These are phyloP conservation scores for Mycena venus DNA, from an alignment of 768 basidiomycete genomes.

Conservation along the genomic window DNA sequence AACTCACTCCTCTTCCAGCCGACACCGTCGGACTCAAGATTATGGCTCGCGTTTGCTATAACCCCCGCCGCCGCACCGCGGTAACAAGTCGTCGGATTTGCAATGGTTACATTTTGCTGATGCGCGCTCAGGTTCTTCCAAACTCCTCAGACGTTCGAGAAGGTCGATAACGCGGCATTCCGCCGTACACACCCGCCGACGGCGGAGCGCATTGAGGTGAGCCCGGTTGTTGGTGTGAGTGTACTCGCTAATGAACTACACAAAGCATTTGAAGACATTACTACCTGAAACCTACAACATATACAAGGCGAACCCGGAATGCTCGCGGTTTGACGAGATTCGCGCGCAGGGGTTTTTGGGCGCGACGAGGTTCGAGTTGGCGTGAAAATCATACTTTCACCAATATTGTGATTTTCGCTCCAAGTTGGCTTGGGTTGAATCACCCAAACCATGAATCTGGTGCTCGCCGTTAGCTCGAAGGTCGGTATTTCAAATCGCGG, in stretches of 20 bases:
- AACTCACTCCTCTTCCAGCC: neutral
- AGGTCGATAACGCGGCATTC: neutral
- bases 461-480: too few species aligned
- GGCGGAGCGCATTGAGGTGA: neutral
- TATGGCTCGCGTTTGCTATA: neutral
- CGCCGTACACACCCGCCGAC: neutral
- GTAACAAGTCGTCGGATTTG: neutral
- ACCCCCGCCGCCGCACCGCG: neutral
- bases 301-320: too few species aligned
- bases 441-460: too few species aligned
- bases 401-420: neutral
- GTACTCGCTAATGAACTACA: neutral
- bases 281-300: too few species aligned
- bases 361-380: neutral
- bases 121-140: neutral
- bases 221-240: neutral
- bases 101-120: neutral
- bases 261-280: neutral
- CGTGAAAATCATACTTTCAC: neutral
- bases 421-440: neutral
- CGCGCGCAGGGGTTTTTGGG: too few species aligned
- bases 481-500: too few species aligned
- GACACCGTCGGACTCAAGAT: neutral
- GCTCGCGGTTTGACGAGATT: too few species aligned
- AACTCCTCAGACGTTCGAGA: neutral